Base-by-base conservation (phyloP, 1,284 basidiomycete genomes). In the Cronartium ribicola region DNA sequence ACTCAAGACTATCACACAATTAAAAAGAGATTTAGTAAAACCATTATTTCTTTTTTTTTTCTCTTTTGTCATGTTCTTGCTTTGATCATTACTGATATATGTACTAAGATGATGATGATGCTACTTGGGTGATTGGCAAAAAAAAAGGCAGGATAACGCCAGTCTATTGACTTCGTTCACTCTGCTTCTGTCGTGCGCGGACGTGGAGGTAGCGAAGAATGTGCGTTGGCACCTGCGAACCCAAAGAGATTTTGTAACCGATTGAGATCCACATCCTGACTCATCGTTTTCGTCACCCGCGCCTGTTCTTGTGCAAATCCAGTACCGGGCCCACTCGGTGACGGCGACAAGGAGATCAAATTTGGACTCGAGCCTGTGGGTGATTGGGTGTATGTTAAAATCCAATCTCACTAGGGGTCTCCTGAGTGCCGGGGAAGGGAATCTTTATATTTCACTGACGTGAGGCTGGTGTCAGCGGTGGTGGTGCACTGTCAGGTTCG, bases 221-320 rank as follows among this genome's bases (percentile, higher is more conserved):
- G 41, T 40, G 44, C 40, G 37, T 48, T 41, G 43, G 46, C 44
- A 36, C 44, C 22, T 8, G 61, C 61, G 46, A 71, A 71, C 4
- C 62, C 69, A 65, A 71, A 71, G 22, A 71, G 43, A 46, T 61
- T 63, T 43, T 71, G 69, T 22, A 71, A 71, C 36, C 69, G 22
- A 37, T 37, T 65, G 8, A 71, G 44, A 59, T 71, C 69, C 44
- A 65, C n/a, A 71, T 71, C 62, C 37, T 71, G 69, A 10, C 59
- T 62, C 40, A 55, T 44, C 48, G 40, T 41, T 40, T 48, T 55
- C 10, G 62, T 55, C 44, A 59, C 65, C 29, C 61, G 36, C 10
- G 51, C 51, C 51, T 55, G 51, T 29, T 55, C n/a, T 55, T 55
- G 51, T 20, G 51, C 60, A 61, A 40, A 39, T 17, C 39, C 60